Evolutionary conservation across 176 grass and related monocot genomes (phyloP), one percentile per base, ranked within the genome.

Genomic region (Bonia amplexicaulis): DNA sequence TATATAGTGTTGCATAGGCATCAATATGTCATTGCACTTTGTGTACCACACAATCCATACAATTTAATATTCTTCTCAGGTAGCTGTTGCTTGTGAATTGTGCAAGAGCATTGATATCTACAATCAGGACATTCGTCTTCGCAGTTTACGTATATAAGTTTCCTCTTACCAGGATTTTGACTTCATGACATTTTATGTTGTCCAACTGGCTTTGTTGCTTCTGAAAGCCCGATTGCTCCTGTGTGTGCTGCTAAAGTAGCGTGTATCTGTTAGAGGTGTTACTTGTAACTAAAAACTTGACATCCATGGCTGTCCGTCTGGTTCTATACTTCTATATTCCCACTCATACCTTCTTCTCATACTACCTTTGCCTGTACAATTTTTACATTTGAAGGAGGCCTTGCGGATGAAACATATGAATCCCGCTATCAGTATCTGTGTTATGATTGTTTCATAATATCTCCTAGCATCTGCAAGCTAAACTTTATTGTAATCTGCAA

Each of bases 41-140:
- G 22, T 39, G 20, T 67, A 66, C 11, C 8, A 9, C 31, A 77
- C 44, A 77, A 41, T 42, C 22, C 22, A 71, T 69, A 59, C 42
- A 62, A 41, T 31, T 69, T 60, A 22, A 68, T 73, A 47, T 78
- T 89, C 66, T 84, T 87, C 87, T 77, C 86, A 98, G 93, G 88
- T 94, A 74, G 93, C 96, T 52, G 90, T 95, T 83, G 96, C 91
- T 26, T 90, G 90, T 82, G 81, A 85, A 79, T 86, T 98, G 71
- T 98, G 96, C 81, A 98, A 95, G 83, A 95, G 90, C 70, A 77
- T 95, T 73, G 93, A 99, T 89, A 76, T 96, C 44, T 99, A 99
- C 51, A 91, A 96, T 80, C 91, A 96, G 85, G 96, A 99, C 80
- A 99, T 99, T 84, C 96, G 90, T 78, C 63, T 99, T 82, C 90